A percentile compares a stretch with the other conserved stretches of the same genome.
Evolutionary conservation across 495 filamentous ascomycete genomes (phyloP).

Genomic region (Aspergillus biplanus): DNA sequence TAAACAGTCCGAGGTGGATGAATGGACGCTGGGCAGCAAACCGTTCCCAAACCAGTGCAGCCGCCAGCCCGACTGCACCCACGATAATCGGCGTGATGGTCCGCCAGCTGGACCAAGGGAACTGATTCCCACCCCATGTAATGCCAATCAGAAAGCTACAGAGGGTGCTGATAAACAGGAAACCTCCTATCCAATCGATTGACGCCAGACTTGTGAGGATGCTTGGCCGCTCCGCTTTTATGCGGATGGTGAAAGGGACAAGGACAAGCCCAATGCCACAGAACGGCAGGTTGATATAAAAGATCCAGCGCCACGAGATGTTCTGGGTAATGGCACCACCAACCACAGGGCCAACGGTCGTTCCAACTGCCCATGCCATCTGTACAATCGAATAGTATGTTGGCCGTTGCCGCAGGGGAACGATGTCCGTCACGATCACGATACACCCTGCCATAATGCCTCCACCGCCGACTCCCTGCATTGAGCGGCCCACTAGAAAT

Average conservation of each 20-base stretch:
- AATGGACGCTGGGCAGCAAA: conserved; percentile 50
- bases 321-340: conserved; percentile 6
- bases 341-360: conserved; percentile 25
- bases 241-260: conserved; percentile 27
- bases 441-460: conserved; percentile 29
- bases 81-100: conserved; percentile 52
- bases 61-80: conserved; percentile 34
- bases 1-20: conserved; percentile 50
- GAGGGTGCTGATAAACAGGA: conserved; percentile 49
- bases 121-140: conserved; percentile 61
- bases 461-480: conserved; percentile 39
- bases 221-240: conserved; percentile 24
- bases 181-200: conserved; percentile 43
- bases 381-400: conserved; percentile 30
- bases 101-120: conserved; percentile 48
- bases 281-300: conserved; percentile 43
- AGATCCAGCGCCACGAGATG: conserved; percentile 12
- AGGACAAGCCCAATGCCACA: conserved; percentile 33
- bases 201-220: conserved; percentile 26
- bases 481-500: conserved; percentile 25
- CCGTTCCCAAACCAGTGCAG: conserved; percentile 43
- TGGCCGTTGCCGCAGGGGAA: conserved; percentile 36
- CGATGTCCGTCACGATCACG: conserved; percentile 36
- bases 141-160: conserved; percentile 58
- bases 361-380: conserved; percentile 34